These are phyloP conservation scores for Debaryomyces subglobosus DNA, from an alignment of 1,139 yeast species.

Conservation along the genomic window DNA sequence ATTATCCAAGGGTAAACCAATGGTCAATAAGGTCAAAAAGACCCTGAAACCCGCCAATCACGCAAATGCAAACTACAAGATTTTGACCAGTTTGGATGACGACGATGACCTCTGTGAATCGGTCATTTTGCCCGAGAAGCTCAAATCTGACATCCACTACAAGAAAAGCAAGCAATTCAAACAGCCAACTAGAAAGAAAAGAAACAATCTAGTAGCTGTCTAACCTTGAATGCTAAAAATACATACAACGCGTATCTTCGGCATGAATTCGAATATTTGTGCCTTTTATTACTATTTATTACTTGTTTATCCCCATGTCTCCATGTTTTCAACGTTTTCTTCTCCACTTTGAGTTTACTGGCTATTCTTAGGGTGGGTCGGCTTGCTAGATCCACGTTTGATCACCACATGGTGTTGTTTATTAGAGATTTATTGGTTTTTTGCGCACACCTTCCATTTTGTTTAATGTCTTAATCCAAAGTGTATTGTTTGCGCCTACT, in stretches of 20 bases:
- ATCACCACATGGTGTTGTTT: not conserved
- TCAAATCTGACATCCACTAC: constrained; percentile 24
- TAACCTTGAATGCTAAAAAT: not conserved
- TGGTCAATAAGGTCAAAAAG: constrained; percentile 3
- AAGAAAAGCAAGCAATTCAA: constrained; percentile 22
- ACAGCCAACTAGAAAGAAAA: constrained; percentile 16
- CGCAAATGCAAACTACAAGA: constrained; percentile 8
- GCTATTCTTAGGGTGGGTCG: not conserved
- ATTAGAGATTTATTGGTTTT: not conserved
- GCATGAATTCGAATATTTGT: not conserved
- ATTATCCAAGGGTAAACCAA: constrained; percentile 25
- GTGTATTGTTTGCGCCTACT: not conserved
- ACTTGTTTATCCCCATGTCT: not conserved
- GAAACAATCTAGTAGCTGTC: not conserved
- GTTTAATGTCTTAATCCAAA: not conserved
- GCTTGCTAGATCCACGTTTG: not conserved
- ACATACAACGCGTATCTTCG: constrained; percentile 3
- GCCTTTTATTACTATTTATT: not conserved
- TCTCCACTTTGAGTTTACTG: not conserved
- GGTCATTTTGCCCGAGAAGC: constrained; percentile 17
- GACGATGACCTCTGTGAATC: not conserved
- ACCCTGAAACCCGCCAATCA: constrained; percentile 13
- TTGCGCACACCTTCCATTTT: not conserved
- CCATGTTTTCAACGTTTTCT: not conserved
- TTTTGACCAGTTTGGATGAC: not conserved